Base-by-base conservation (phyloP, 257 asterid species). In the Nicotiana tabacum region DNA sequence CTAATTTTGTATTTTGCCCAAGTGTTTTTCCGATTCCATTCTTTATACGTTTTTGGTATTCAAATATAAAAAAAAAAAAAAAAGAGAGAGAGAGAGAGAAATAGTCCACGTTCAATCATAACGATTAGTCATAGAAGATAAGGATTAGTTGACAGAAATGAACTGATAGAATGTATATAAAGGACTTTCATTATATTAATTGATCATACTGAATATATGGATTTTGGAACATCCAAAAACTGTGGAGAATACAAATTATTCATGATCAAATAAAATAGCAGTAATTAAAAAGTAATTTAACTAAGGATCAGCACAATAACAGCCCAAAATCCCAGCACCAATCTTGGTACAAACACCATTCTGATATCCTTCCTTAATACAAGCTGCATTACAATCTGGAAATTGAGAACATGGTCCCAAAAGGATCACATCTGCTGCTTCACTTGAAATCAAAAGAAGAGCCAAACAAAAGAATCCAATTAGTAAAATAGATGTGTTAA, bases 311-410 rank as follows among this genome's bases (percentile, higher is more conserved):
- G 79, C 80, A 76, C 80, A 76, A 9, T 76, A 76, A 51, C 80
- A 76, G 27, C 80, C 64, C 27, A 76, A 76, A 51, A 48, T 76
- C 0, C 80, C 80, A 29, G 8, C 4, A 4, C 9, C 27, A 76
- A 76, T 76, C 32, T 48, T 24, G 0, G 80, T 76, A 0, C 80
- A 76, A 3, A 0, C 29, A 4, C 79, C 84, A 67, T 30, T 81
- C 29, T 55, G n/a, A 53, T 6, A 81, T 55, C 84, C 84, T 27
- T 11, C 16, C 0, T 39, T 58, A 4, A 81, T 21, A 35, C 84
- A 81, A 51, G 68, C 24, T 35, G 30, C 84, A 32, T 81, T 67
- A 46, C 84, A 81, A 43, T 81, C 69, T 66, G 57, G 79, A 35
- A 81, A 81, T 1, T 67, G 29, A 6, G 77, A 21, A 32, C 84